Evolutionary conservation across 805 yeast genomes (phyloP), one percentile per base, ranked within the genome.

Genomic region (Candida arabinofermentans): DNA sequence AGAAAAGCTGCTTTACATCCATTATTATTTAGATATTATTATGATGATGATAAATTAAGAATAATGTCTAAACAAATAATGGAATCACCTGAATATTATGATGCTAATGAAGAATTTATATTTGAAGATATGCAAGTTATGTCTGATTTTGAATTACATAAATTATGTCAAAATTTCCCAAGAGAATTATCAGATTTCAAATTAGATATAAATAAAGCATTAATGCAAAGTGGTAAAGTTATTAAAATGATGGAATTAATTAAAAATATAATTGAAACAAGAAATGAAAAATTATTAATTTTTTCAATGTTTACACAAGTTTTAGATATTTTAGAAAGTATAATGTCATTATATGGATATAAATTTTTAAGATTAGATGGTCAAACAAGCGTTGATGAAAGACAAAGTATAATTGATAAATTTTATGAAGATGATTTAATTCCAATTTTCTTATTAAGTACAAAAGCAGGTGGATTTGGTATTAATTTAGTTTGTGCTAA

Each of bases 391-490:
- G 99, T 93, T 41, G 96, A 93, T 48, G 81, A 86, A 22, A 78
- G 99, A 58, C 99, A 93, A 63, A 87, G 85, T 43, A 67, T 91
- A 51, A 91, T 93, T 52, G 99, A 93, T 66, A 79, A 78, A 51
- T 93, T 86, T 58, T 83, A 88, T 55, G 89, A 86, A 26, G 95
- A 89, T 47, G 75, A 76, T 0, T 71, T 79, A 5, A 86, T 93
- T 49, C 91, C 95, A 0, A 83, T 93, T 3, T 91, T 93, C 56
- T 69, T 93, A 37, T 69, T 93, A 34, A 87, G 96, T 9, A 93
- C 99, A 3, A 88, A 87, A 59, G 98, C 99, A 1, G 99, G 99
- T 59, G 99, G 99, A 1, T 93, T 93, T 65, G 99, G 99, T 43
- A 93, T 93, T 65, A 93, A 93, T 58, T 73, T 93, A 54, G 93